Evolutionary conservation across 495 filamentous ascomycete species (phyloP).

Genomic region (Neurospora africana): DNA sequence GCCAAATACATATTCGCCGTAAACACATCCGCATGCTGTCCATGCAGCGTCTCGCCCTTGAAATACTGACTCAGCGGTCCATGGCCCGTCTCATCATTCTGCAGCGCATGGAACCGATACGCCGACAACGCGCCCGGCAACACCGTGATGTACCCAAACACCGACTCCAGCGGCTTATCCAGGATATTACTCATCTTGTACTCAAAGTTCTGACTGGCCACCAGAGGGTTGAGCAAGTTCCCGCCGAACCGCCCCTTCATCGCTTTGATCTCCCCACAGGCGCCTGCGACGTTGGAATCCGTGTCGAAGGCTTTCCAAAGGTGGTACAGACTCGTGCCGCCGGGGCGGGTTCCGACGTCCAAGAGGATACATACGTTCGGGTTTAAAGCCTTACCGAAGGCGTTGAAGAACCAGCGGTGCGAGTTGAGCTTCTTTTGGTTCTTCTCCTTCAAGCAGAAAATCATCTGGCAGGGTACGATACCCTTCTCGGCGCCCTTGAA

Average conservation of each 20-base stretch:
- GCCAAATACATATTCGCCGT: constrained; percentile 99
- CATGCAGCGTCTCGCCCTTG: constrained; percentile 95
- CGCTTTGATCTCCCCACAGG: constrained; percentile 94
- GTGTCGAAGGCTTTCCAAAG: constrained; percentile 98
- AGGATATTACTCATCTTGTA: constrained; percentile 99
- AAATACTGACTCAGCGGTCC: constrained; percentile 97
- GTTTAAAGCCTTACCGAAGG: constrained; percentile 83
- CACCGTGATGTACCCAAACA: constrained; percentile 97
- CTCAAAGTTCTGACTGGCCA: constrained; percentile 97
- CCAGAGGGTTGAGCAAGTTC: constrained; percentile 84
- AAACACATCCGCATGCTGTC: constrained; percentile 95
- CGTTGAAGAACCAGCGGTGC: constrained; percentile 99
- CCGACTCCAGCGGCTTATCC: constrained; percentile 92
- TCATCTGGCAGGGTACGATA: constrained; percentile 96
- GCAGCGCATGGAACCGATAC: constrained; percentile 91
- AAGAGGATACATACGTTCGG: constrained; percentile 96
- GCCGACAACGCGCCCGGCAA: constrained; percentile 89
- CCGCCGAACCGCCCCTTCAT: constrained; percentile 78
- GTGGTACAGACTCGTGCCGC: constrained; percentile 82
- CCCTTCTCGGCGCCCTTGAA: constrained; percentile 99
- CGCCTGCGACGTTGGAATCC: constrained; percentile 92
- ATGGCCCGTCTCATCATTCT: constrained; percentile 90
- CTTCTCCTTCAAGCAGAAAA: constrained; percentile 97
- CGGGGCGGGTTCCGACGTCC: constrained; percentile 89
- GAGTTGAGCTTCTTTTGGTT: constrained; percentile 98